Evolutionary conservation across 1,284 basidiomycete species (phyloP).

Genomic region (Malassezia arunalokei): DNA sequence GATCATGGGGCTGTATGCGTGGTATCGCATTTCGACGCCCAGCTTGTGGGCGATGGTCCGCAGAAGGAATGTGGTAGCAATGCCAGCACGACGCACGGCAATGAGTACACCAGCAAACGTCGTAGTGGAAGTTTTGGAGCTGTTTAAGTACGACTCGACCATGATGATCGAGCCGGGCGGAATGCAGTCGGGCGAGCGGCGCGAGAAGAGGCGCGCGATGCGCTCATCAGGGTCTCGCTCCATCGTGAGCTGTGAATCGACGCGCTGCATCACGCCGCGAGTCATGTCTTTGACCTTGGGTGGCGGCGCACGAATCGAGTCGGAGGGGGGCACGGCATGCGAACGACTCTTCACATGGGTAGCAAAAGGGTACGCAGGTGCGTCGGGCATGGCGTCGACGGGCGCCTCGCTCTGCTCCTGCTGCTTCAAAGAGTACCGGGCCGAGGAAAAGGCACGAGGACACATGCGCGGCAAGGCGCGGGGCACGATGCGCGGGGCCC

Average conservation of each 20-base stretch:
- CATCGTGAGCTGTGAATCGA: slow-evolving; percentile 28
- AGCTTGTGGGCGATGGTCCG: slow-evolving; percentile 41
- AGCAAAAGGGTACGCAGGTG: slow-evolving; percentile 23
- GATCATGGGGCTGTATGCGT: slow-evolving; percentile 38
- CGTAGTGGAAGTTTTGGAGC: slow-evolving; percentile 28
- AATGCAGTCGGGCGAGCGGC: slow-evolving; percentile 27
- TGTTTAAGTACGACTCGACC: slow-evolving; percentile 37
- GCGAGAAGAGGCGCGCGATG: slow-evolving; percentile 36
- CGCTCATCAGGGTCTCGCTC: slow-evolving; percentile 31
- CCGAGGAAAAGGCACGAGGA: too few relatives aligned
- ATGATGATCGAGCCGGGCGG: slow-evolving; percentile 41
- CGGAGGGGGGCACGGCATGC: neutral
- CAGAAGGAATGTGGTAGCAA: slow-evolving; percentile 39
- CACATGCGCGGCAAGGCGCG: neutral
- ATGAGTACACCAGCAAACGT: slow-evolving; percentile 41
- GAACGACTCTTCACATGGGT: slow-evolving; percentile 22
- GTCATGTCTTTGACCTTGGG: slow-evolving; percentile 21
- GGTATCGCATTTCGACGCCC: slow-evolving; percentile 44
- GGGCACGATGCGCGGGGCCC: neutral
- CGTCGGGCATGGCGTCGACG: neutral
- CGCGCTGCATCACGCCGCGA: slow-evolving; percentile 30
- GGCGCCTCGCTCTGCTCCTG: too few relatives aligned
- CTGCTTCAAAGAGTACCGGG: too few relatives aligned
- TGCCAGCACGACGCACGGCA: slow-evolving; percentile 34
- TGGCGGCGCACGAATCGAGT: slow-evolving; percentile 17